Evolutionary conservation across 2,329 filamentous ascomycete genomes (phyloP).

Genomic region (Verticillium longisporum): DNA sequence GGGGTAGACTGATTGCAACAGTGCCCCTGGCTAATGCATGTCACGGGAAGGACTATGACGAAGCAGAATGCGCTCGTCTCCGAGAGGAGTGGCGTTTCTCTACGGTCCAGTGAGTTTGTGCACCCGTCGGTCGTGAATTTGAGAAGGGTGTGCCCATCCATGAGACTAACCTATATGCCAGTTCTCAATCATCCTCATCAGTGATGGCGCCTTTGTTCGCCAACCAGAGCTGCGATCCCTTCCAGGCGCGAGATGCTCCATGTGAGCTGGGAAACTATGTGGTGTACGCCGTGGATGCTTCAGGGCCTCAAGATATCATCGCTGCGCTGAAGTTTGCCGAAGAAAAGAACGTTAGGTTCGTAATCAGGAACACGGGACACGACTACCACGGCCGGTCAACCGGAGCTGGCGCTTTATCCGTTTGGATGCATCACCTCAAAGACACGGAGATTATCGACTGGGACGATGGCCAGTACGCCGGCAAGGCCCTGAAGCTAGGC

Average conservation of each 20-base stretch:
- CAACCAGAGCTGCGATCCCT: slow-evolving; percentile 33
- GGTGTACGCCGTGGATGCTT: slow-evolving; percentile 28
- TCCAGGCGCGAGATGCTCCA: slow-evolving; percentile 26
- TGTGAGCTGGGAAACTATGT: slow-evolving; percentile 39
- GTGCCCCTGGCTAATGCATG: slow-evolving; percentile 23
- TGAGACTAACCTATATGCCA: background rate
- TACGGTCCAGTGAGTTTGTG: background rate
- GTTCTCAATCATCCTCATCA: slow-evolving; percentile 18
- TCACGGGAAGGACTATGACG: slow-evolving; percentile 18
- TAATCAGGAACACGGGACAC: slow-evolving; percentile 26
- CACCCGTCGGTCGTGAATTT: background rate
- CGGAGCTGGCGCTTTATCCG: slow-evolving; percentile 37
- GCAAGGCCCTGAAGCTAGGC: slow-evolving; percentile 31
- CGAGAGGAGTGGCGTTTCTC: slow-evolving; percentile 15
- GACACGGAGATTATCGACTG: slow-evolving; percentile 28
- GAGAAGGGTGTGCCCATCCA: background rate
- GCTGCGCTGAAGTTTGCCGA: slow-evolving; percentile 29
- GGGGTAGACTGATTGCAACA: slow-evolving; percentile 23
- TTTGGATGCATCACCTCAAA: slow-evolving; percentile 43
- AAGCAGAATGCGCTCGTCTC: slow-evolving; percentile 14
- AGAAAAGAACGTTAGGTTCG: slow-evolving; percentile 26
- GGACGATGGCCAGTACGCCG: slow-evolving; percentile 19
- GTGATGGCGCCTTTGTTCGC: slow-evolving; percentile 25
- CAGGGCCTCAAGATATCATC: slow-evolving; percentile 21
- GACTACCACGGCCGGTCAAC: slow-evolving; percentile 39